Conservation (phyloP, 2,329 filamentous ascomycete genomes). For the Colletotrichum shisoi region DNA sequence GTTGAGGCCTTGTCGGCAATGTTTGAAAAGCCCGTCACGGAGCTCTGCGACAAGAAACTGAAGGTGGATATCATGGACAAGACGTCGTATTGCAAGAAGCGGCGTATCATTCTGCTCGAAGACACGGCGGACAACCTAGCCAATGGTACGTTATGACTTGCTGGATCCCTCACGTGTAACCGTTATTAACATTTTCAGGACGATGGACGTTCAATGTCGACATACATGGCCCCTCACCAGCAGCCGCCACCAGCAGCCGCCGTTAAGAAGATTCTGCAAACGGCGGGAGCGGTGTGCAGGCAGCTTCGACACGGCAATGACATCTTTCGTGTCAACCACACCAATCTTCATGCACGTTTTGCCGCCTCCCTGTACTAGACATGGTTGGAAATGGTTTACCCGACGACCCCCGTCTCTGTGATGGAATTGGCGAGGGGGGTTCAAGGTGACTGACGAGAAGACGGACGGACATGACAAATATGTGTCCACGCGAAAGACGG, state of each 20-base stretch:
- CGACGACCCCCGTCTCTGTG: too few species aligned
- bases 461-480: neutral
- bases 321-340: neutral
- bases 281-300: neutral
- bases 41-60: slow-evolving; percentile 83
- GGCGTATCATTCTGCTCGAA: slow-evolving; percentile 85
- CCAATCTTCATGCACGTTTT: neutral
- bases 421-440: neutral
- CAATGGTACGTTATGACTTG: slow-evolving; percentile 65
- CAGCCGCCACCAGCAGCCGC: slow-evolving; percentile 43
- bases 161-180: neutral
- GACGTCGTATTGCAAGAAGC: slow-evolving; percentile 94
- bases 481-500: neutral
- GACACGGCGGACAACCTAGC: slow-evolving; percentile 93
- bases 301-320: neutral
- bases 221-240: slow-evolving; percentile 41
- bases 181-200: slow-evolving; percentile 48
- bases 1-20: slow-evolving; percentile 98
- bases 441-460: neutral
- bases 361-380: neutral
- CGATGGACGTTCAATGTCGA: slow-evolving; percentile 58
- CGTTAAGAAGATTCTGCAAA: slow-evolving; percentile 36
- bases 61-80: slow-evolving; percentile 99
- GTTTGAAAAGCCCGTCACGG: slow-evolving; percentile 96
- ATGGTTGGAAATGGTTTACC: neutral